Evolutionary conservation across 2,329 filamentous ascomycete species (phyloP).

Genomic region (Aspergillus spinulosporus): DNA sequence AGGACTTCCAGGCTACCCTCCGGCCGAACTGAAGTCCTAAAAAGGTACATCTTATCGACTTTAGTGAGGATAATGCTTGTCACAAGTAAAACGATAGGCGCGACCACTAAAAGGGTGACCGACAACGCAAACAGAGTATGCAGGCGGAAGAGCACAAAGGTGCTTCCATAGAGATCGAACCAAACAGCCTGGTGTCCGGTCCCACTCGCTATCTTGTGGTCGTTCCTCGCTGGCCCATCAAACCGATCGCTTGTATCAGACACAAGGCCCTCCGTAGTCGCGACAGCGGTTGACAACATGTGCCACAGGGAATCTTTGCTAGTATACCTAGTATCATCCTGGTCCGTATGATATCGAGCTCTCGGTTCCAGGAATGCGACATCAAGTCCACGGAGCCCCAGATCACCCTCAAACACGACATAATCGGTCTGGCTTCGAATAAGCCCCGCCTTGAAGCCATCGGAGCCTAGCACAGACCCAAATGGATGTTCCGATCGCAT

Average conservation of each 20-base stretch:
- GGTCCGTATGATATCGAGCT: conserved; percentile 83
- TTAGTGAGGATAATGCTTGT: conserved; percentile 69
- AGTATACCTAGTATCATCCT: conserved; percentile 81
- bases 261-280: conserved; percentile 71
- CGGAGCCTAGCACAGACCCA: conserved; percentile 75
- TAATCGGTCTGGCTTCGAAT: conserved; percentile 90
- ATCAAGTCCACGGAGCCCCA: conserved; percentile 84
- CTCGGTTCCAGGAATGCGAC: conserved; percentile 88
- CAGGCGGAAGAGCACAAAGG: conserved; percentile 75
- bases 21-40: conserved; percentile 66
- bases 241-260: conserved; percentile 68
- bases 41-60: conserved; percentile 84
- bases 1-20: conserved; percentile 63
- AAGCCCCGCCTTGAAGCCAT: conserved; percentile 77
- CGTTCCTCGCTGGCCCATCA: conserved; percentile 57
- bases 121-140: conserved; percentile 86
- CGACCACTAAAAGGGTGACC: conserved; percentile 75
- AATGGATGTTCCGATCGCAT: conserved; percentile 71
- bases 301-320: conserved; percentile 73
- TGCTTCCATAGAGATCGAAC: conserved; percentile 86
- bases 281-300: conserved; percentile 83
- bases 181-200: conserved; percentile 73
- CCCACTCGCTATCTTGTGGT: conserved; percentile 66
- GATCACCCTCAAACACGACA: conserved; percentile 71
- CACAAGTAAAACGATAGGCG: conserved; percentile 70